Conservation (phyloP, 2,329 filamentous ascomycete species). For the Arthroderma sp. region DNA sequence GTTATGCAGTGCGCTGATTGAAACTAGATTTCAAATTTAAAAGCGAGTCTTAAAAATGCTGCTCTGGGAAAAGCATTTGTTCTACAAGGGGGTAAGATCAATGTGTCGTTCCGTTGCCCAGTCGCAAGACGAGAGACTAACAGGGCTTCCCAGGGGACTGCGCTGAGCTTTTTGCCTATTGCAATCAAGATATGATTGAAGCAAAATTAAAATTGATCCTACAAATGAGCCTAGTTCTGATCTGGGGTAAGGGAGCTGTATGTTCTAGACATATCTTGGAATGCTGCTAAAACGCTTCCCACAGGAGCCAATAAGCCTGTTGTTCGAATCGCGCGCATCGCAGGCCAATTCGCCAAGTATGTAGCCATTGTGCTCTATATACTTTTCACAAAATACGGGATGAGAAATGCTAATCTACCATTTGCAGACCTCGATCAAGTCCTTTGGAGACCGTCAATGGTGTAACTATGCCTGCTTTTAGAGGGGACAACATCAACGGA, state of each 20-base stretch:
- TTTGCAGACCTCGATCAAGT: conserved; percentile 56
- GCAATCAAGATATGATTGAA: conserved; percentile 75
- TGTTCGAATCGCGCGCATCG: conserved; percentile 88
- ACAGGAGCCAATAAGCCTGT: conserved; percentile 56
- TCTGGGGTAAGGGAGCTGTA: conserved; percentile 52
- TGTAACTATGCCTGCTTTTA: conserved; percentile 72
- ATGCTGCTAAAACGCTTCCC: conserved; percentile 1
- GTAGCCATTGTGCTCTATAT: conserved; percentile 3
- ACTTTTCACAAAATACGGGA: not conserved
- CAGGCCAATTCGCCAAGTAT: conserved; percentile 86
- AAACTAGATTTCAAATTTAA: conserved; percentile 56
- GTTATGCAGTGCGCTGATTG: conserved; percentile 6
- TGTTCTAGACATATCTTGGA: not conserved
- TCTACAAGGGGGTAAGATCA: conserved; percentile 61
- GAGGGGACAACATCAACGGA: conserved; percentile 91
- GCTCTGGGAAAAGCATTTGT: conserved; percentile 85
- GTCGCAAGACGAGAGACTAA: not conserved
- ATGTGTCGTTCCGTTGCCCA: too few species aligned
- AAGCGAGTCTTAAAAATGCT: conserved; percentile 67
- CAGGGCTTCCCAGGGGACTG: conserved; percentile 48
- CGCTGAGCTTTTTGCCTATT: conserved; percentile 95
- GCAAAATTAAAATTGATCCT: conserved; percentile 92
- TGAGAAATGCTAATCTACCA: conserved; percentile 3
- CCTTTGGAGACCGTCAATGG: conserved; percentile 73
- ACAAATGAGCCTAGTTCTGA: conserved; percentile 92